These are phyloP conservation scores for Acacia pycnantha DNA, from an alignment of 331 rosid species.

Conservation along the genomic window DNA sequence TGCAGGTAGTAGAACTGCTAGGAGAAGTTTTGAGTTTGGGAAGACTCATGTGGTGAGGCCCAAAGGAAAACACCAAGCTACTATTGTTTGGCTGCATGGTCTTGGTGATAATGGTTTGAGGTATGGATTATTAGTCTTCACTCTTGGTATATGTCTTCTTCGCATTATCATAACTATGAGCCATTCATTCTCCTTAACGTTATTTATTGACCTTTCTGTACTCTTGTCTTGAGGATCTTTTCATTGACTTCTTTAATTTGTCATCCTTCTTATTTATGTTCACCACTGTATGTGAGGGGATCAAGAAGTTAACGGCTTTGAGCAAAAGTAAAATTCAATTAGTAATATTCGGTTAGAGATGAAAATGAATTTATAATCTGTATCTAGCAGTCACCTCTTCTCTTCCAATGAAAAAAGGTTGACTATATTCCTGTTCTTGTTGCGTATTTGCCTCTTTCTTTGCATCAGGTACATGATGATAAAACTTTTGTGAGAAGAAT, in stretches of 20 bases:
- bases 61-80: constrained; percentile 92
- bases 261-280: not conserved
- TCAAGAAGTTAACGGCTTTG: constrained; percentile 2
- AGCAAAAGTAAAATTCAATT: constrained; percentile 1
- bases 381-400: constrained; percentile 19
- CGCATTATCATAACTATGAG: constrained; percentile 20
- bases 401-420: constrained; percentile 26
- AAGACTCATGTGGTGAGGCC: constrained; percentile 98
- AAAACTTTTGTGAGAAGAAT: constrained; percentile 41
- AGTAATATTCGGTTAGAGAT: constrained; percentile 23
- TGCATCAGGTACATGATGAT: constrained; percentile 41
- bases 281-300: not conserved
- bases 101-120: constrained; percentile 97
- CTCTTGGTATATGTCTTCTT: constrained; percentile 25
- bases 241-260: not conserved
- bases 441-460: constrained; percentile 25
- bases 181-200: constrained; percentile 11
- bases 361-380: constrained; percentile 5
- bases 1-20: constrained; percentile 83
- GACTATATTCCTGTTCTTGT: constrained; percentile 28
- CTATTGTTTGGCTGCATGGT: constrained; percentile 97
- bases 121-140: constrained; percentile 39
- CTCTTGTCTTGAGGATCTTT: not conserved
- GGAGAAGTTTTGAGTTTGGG: constrained; percentile 83
- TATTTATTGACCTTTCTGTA: constrained; percentile 16